phyloP scores from a whole-genome alignment of 116 monocot genomes.

The Thalassia testudinum region DNA sequence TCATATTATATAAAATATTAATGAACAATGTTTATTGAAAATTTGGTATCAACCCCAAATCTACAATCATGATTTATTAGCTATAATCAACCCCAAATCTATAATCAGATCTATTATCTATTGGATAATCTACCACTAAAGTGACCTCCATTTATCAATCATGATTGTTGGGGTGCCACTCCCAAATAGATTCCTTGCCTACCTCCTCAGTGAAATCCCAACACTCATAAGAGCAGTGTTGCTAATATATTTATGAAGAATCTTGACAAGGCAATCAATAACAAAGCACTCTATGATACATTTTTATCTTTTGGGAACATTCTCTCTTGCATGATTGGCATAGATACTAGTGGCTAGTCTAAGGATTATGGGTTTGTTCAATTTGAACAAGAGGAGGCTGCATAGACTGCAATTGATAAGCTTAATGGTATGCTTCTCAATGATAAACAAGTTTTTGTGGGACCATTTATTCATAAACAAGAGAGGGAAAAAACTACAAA shows the following conservation, averaged over 20 bases:
- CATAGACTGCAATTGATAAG: constrained; percentile 63
- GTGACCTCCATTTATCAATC: too few relatives aligned
- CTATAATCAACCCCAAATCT: too few relatives aligned
- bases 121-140: too few relatives aligned
- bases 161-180: too few relatives aligned
- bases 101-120: too few relatives aligned
- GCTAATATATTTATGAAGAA: constrained; percentile 98
- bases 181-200: too few relatives aligned
- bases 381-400: constrained; percentile 67
- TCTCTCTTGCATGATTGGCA: constrained; percentile 86
- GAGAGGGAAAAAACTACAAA: constrained; percentile 51
- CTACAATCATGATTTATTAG: too few relatives aligned
- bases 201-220: too few relatives aligned
- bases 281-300: constrained; percentile 82
- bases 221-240: constrained; percentile 57
- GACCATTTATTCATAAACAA: constrained; percentile 72
- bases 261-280: constrained; percentile 74
- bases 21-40: too few relatives aligned
- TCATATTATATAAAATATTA: too few relatives aligned
- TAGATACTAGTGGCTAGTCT: constrained; percentile 65
- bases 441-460: constrained; percentile 85
- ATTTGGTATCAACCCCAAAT: too few relatives aligned
- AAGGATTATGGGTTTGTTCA: constrained; percentile 97
- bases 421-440: constrained; percentile 91
- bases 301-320: constrained; percentile 80